Evolutionary conservation across 2,329 filamentous ascomycete species (phyloP), one percentile per base, ranked within the genome.

Genomic region (Microdochium bolleyi): DNA sequence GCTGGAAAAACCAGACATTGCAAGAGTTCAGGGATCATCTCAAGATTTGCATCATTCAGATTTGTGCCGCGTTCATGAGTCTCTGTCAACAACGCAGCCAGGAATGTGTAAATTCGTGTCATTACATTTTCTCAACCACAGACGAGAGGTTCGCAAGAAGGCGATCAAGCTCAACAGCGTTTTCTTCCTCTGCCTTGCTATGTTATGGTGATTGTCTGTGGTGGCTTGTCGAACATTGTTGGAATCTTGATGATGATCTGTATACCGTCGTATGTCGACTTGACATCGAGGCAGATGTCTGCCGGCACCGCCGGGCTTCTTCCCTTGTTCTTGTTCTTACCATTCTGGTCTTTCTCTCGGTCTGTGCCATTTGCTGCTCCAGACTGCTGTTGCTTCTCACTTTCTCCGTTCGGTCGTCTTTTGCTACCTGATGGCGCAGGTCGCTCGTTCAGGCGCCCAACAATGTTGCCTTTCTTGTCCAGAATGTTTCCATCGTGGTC

Each of bases 191-290:
- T 24, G 16, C 9, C 19, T 21, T 8, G 9, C 19, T 22, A 46
- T 3, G 41, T 46, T 46, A 46, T 46, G 3, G 41, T 46, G 16
- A 46, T 46, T 34, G 50, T 49, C 44, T 44, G 54, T 27, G 56
- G 53, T 25, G 60, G 59, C 46, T 57, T 69, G 52, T 73, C 73
- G 58, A 81, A 80, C 24, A 79, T 73, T 2, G 77, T 81, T 24
- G 78, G 78, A 54, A 81, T 81, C 59, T 78, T 75, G 57, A 81
- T 80, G 24, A 75, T 79, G 51, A 81, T 62, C 63, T 81, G 78
- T 58, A 81, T 80, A 1, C 78, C 78, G 52, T 81, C 78, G 41
- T 72, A 77, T 3, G 78, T 82, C 32, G 77, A 80, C 63, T 78
- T 79, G 54, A 82, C 76, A 57, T 82, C 78, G 53, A 82, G 60